Conservation (phyloP, 192 early-diverging fungal genomes). For the Neocallimastix lanati region DNA sequence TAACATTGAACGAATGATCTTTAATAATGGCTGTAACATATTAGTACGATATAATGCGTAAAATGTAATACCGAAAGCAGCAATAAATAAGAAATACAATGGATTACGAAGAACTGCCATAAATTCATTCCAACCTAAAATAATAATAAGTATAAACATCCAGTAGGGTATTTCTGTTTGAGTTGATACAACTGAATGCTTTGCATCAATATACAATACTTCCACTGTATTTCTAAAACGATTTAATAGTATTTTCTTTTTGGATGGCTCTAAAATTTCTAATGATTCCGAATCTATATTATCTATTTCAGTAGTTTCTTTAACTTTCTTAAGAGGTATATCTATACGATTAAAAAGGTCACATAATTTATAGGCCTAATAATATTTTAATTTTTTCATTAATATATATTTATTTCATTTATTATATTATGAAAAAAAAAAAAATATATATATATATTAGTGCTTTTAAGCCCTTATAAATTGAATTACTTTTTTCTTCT, state of each 20-base stretch:
- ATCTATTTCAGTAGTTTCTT: background rate
- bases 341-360: conserved; percentile 57
- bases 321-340: conserved; percentile 14
- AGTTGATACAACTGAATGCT: conserved; percentile 76
- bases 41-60: conserved; percentile 4
- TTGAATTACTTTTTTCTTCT: too few species aligned
- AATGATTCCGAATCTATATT: background rate
- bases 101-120: conserved; percentile 67
- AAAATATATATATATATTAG: too few species aligned
- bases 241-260: conserved; percentile 25
- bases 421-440: too few species aligned
- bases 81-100: conserved; percentile 50
- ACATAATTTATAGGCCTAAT: conserved; percentile 44
- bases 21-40: too few species aligned
- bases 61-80: conserved; percentile 33
- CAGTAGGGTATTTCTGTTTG: conserved; percentile 71
- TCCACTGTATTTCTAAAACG: conserved; percentile 79
- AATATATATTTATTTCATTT: too few species aligned
- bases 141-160: conserved; percentile 56
- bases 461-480: too few species aligned
- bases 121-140: conserved; percentile 95
- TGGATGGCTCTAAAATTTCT: conserved; percentile 8
- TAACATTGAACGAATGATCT: too few species aligned
- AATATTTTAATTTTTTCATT: too few species aligned
- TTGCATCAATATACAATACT: conserved; percentile 83